Evolutionary conservation across 2,329 filamentous ascomycete genomes (phyloP).

Genomic region (Metarhizium rileyi): DNA sequence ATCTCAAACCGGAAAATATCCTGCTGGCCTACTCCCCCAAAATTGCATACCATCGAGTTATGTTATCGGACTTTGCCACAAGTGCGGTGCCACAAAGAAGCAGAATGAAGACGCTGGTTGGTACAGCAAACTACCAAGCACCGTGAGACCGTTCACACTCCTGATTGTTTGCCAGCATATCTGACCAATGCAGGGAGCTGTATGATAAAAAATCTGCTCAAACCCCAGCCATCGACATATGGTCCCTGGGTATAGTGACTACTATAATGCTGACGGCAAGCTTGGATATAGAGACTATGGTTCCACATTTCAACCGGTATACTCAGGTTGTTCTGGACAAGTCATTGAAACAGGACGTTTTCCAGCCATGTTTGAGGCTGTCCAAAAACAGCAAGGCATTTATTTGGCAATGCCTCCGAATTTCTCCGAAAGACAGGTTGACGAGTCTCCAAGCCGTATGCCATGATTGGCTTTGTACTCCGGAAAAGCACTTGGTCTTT

Average conservation of each 20-base stretch:
- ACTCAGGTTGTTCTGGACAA: constrained; percentile 16
- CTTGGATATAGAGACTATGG: constrained; percentile 8
- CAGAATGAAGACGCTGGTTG: constrained; percentile 34
- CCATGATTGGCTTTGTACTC: constrained; percentile 26
- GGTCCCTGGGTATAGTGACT: constrained; percentile 40
- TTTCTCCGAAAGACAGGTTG: constrained; percentile 16
- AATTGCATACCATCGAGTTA: constrained; percentile 32
- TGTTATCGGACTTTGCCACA: constrained; percentile 43
- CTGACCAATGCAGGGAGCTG: constrained; percentile 29
- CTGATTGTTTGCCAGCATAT: not conserved
- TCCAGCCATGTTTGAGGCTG: constrained; percentile 8
- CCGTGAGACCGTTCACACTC: constrained; percentile 31
- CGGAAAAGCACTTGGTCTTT: constrained; percentile 19
- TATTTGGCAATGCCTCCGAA: constrained; percentile 22
- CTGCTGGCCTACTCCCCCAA: constrained; percentile 37
- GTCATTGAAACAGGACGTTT: constrained; percentile 11
- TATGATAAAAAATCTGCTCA: constrained; percentile 10
- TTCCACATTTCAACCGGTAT: constrained; percentile 18
- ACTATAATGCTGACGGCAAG: constrained; percentile 25
- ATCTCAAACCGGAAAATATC: constrained; percentile 46
- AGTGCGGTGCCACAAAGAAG: constrained; percentile 32
- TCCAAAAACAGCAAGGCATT: constrained; percentile 20
- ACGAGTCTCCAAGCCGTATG: constrained; percentile 17
- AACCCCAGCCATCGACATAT: constrained; percentile 38
- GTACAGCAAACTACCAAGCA: constrained; percentile 37